phyloP scores from a whole-genome alignment of 2,329 filamentous ascomycete species.

The Bipolaris gigantea region DNA sequence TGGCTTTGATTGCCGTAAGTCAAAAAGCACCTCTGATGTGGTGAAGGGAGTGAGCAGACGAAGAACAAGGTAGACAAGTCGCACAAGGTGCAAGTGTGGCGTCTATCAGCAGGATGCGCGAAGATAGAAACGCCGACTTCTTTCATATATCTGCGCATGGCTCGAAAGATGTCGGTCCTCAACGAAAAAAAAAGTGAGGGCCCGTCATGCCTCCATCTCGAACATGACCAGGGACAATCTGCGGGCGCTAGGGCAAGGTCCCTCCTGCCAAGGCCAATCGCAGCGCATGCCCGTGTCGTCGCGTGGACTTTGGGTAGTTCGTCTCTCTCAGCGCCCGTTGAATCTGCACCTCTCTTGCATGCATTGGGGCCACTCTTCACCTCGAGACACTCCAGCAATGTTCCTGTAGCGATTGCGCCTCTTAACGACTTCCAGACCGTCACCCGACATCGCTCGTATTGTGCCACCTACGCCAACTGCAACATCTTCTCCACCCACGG shows the following conservation, averaged over 20 bases:
- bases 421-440: constrained; percentile 1
- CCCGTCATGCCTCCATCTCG: background rate
- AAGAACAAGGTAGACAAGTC: constrained; percentile 2
- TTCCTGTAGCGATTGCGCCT: constrained; percentile 15
- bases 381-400: constrained; percentile 17
- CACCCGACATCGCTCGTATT: constrained; percentile 28
- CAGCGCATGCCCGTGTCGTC: constrained; percentile 17
- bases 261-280: constrained; percentile 19
- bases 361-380: background rate
- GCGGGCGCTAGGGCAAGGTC: constrained; percentile 18
- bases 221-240: background rate
- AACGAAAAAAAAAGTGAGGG: background rate
- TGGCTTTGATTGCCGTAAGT: background rate
- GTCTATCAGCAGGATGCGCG: background rate
- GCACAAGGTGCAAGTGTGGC: constrained; percentile 6
- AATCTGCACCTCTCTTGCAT: background rate
- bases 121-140: background rate
- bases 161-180: background rate
- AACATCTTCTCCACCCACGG: constrained; percentile 23
- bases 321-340: constrained; percentile 16
- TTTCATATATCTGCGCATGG: background rate
- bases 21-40: background rate
- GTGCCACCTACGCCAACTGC: constrained; percentile 7
- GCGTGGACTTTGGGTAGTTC: constrained; percentile 17
- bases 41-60: background rate